Conservation (phyloP, 2,329 filamentous ascomycete species). For the Exophiala mesophila region DNA sequence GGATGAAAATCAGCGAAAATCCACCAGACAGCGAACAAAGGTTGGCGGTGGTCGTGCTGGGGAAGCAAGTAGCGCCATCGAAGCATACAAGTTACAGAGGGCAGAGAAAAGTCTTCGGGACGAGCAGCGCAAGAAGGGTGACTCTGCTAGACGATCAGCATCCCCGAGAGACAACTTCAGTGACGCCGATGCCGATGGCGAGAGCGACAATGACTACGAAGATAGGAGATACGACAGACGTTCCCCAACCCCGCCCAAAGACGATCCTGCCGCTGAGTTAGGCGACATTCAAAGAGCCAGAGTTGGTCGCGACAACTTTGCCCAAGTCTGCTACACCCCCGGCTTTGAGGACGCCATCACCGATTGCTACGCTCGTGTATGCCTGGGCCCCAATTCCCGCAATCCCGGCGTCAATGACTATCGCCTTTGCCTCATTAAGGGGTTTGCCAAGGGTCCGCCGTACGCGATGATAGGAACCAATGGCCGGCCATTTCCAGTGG, state of each 20-base stretch:
- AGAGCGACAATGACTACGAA: slow-evolving; percentile 77
- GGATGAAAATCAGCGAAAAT: slow-evolving; percentile 71
- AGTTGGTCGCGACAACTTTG: slow-evolving; percentile 79
- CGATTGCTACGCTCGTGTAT: slow-evolving; percentile 81
- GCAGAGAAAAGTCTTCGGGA: slow-evolving; percentile 53
- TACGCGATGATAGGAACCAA: slow-evolving; percentile 75
- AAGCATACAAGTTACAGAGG: slow-evolving; percentile 59
- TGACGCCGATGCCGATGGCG: slow-evolving; percentile 60
- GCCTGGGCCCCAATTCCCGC: slow-evolving; percentile 66
- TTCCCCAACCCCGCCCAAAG: slow-evolving; percentile 51
- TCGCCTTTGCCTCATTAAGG: slow-evolving; percentile 82
- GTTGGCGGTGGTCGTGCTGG: slow-evolving; percentile 61
- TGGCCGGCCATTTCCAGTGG: slow-evolving; percentile 73
- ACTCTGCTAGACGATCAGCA: slow-evolving; percentile 46
- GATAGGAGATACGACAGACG: slow-evolving; percentile 48
- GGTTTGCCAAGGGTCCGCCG: slow-evolving; percentile 75
- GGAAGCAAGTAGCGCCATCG: slow-evolving; percentile 68
- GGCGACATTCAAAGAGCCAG: slow-evolving; percentile 80
- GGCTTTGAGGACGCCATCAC: slow-evolving; percentile 76
- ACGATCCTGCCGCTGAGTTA: slow-evolving; percentile 66
- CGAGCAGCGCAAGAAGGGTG: slow-evolving; percentile 42
- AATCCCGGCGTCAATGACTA: slow-evolving; percentile 72
- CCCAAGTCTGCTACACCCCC: slow-evolving; percentile 87
- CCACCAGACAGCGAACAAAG: slow-evolving; percentile 65
- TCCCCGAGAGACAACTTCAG: slow-evolving; percentile 52